Evolutionary conservation across 192 early-diverging fungal species (phyloP).

Genomic region (Linnemannia schmuckeri): DNA sequence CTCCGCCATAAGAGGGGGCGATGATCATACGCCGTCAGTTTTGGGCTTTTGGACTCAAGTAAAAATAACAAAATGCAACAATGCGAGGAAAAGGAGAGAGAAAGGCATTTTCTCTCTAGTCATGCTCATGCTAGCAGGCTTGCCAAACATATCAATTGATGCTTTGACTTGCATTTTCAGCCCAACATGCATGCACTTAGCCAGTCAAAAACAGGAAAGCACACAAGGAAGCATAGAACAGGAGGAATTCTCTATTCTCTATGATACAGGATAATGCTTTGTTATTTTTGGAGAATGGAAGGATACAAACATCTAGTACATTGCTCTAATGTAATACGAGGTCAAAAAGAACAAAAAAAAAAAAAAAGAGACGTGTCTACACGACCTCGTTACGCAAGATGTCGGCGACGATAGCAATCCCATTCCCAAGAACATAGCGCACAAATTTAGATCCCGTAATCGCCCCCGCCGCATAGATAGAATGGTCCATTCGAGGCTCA

Average conservation of each 20-base stretch:
- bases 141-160: too few species aligned
- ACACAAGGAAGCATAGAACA: too few species aligned
- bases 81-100: too few species aligned
- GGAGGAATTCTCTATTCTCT: too few species aligned
- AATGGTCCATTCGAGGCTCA: slow-evolving; percentile 36
- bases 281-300: neutral
- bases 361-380: neutral
- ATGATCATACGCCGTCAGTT: neutral
- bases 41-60: too few species aligned
- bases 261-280: neutral
- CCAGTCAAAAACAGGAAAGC: too few species aligned
- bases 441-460: slow-evolving; percentile 57
- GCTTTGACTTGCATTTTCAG: too few species aligned
- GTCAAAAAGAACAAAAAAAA: neutral
- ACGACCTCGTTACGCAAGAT: slow-evolving; percentile 28
- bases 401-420: slow-evolving; percentile 45
- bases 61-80: too few species aligned
- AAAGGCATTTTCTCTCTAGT: too few species aligned
- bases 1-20: neutral
- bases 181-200: too few species aligned
- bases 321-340: too few species aligned
- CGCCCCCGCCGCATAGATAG: slow-evolving; percentile 51
- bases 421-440: slow-evolving; percentile 53
- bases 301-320: neutral
- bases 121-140: too few species aligned